Conservation (phyloP, 2,329 filamentous ascomycete species). For the Aspergillus versicolor region DNA sequence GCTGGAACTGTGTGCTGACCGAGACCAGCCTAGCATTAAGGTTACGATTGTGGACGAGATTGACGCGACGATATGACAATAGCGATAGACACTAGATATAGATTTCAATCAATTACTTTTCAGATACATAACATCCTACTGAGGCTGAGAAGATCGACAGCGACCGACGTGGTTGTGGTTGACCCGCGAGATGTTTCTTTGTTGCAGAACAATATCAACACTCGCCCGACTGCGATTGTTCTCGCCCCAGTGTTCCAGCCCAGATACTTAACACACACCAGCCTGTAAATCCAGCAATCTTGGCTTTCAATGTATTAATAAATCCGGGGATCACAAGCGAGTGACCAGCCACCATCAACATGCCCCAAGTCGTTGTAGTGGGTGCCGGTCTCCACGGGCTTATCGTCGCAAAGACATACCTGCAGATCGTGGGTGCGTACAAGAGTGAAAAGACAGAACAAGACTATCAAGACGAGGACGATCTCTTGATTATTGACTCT, state of each 20-base stretch:
- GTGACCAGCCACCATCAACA: background rate
- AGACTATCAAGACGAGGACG: background rate
- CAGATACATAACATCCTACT: background rate
- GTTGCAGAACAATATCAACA: background rate
- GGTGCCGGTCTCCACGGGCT: constrained; percentile 23
- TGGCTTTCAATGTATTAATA: background rate
- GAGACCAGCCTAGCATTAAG: constrained; percentile 57
- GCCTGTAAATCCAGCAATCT: background rate
- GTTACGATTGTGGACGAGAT: constrained; percentile 59
- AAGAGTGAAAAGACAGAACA: background rate
- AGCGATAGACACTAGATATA: background rate
- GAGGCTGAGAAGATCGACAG: too few relatives aligned
- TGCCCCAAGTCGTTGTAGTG: background rate
- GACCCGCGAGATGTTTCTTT: background rate
- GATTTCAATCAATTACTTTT: background rate
- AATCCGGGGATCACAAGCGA: background rate
- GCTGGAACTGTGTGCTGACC: constrained; percentile 53
- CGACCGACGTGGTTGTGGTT: too few relatives aligned
- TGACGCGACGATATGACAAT: constrained; percentile 17
- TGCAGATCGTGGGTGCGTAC: constrained; percentile 20
- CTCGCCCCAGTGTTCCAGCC: background rate
- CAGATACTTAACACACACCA: too few relatives aligned
- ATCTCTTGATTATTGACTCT: constrained; percentile 26
- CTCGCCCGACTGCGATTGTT: background rate
- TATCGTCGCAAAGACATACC: constrained; percentile 30